phyloP scores from a whole-genome alignment of 352 stramenopile genomes.

The Pythium phragmiticola region DNA sequence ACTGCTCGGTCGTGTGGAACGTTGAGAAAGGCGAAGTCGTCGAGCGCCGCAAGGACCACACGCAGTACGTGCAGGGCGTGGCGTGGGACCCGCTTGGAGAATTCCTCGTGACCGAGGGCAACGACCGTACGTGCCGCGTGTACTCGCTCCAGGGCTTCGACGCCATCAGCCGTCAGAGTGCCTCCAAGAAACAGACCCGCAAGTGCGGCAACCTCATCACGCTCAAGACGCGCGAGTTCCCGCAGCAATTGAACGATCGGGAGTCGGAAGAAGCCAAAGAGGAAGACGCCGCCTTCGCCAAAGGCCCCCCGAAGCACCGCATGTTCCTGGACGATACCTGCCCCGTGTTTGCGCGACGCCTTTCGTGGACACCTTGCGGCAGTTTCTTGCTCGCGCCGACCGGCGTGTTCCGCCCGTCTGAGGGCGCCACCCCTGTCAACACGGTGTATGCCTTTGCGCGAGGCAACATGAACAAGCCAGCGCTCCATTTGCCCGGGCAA shows the following conservation, averaged over 20 bases:
- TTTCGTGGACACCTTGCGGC: conserved; percentile 92
- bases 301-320: conserved; percentile 53
- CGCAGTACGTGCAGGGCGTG: conserved; percentile 96
- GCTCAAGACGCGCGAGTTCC: conserved; percentile 75
- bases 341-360: conserved; percentile 92
- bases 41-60: conserved; percentile 91
- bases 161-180: conserved; percentile 35
- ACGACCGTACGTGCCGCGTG: conserved; percentile 94
- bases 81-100: conserved; percentile 94
- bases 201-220: conserved; percentile 80
- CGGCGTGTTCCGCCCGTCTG: conserved; percentile 53
- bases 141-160: conserved; percentile 83
- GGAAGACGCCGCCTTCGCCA: conserved; percentile 4
- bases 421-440: conserved; percentile 48
- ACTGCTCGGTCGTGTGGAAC: conserved; percentile 90
- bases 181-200: conserved; percentile 60
- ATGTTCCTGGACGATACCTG: conserved; percentile 95
- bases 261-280: conserved; percentile 16
- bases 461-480: conserved; percentile 90
- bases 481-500: conserved; percentile 90
- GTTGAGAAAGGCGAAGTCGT: conserved; percentile 70
- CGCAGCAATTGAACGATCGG: conserved; percentile 5
- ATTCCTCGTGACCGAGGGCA: conserved; percentile 92
- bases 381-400: conserved; percentile 91
- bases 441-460: conserved; percentile 95